These are phyloP conservation scores for Castanea crenata DNA, from an alignment of 306 rosid species.

Conservation along the genomic window DNA sequence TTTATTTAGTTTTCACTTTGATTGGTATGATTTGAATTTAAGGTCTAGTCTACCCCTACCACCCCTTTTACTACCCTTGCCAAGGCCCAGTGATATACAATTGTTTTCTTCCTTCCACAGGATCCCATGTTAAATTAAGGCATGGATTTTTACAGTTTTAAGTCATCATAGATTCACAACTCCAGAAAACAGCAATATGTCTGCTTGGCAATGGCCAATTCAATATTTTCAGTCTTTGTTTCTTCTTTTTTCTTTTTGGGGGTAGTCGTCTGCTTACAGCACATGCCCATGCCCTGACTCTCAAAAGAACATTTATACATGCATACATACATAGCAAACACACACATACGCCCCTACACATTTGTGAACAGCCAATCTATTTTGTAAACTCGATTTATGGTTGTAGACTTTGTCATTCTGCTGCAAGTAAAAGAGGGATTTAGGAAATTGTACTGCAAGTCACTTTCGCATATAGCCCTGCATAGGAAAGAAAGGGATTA, in stretches of 20 bases:
- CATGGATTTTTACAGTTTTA: neutral
- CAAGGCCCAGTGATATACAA: neutral
- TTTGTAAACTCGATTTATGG: constrained; percentile 6
- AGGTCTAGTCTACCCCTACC: neutral
- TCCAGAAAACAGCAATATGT: neutral
- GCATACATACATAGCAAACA: neutral
- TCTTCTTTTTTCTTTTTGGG: neutral
- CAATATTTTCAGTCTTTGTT: neutral
- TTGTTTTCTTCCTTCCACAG: neutral
- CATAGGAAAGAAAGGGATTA: neutral
- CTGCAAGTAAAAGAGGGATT: neutral
- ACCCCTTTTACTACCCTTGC: neutral
- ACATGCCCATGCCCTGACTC: neutral
- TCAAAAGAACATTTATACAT: neutral
- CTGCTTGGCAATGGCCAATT: neutral
- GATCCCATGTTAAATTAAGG: neutral
- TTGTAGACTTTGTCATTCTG: neutral
- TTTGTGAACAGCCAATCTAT: neutral
- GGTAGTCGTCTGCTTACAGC: neutral
- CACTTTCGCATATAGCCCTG: neutral
- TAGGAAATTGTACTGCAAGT: neutral
- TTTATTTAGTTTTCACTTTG: neutral
- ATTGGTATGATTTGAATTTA: neutral
- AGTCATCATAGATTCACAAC: too few species aligned
- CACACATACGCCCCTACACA: neutral